Base-by-base conservation (phyloP, 2,329 filamentous ascomycete genomes). In the Aspergillus cejpii region DNA sequence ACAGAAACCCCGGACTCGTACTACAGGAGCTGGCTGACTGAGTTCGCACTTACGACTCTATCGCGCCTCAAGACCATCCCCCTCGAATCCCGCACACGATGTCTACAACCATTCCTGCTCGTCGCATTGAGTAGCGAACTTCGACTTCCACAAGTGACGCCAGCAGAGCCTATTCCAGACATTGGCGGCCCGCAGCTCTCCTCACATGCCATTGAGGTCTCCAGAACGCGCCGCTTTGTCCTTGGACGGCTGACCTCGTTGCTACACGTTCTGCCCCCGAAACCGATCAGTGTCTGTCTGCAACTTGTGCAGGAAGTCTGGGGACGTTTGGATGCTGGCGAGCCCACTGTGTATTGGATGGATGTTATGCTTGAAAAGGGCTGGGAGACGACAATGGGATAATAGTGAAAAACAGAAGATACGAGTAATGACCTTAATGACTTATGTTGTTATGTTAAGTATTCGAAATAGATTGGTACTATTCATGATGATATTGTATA, bases 321-420 rank as follows among this genome's bases (percentile, higher is more conserved):
- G 76, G 62, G 64, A 37, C 63, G 71, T 42, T 67, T 76, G 54
- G 76, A 79, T 56, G 64, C 65, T 1, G 73, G 72, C 0, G 63
- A 68, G 11, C 11, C 44, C 5, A 65, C 73, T 21, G 65, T 69
- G 3, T 78, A 77, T 56, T 79, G 76, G 76, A 69, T 78, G 53
- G 74, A 78, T 55, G 69, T 79, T 5, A 75, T 77, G 71, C 73
- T 76, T 51, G 74, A 78, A 57, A 76, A 74, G 46, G 71, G 74
- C 6, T 78, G 74, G 74, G 73, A 78, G 57, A 78, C 75, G 11
- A 72, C 78, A 20, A 74, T 77, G 70, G 74, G 71, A 15, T 73
- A 47, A 49, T 17, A 31, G n/a, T n/a, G n/a, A n/a, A n/a, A n/a
- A n/a, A n/a, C n/a, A n/a, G 23, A 8, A 24, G 23, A 24, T 24